Evolutionary conservation across 805 yeast species (phyloP).

Genomic region (Ogataea paraovalis): DNA sequence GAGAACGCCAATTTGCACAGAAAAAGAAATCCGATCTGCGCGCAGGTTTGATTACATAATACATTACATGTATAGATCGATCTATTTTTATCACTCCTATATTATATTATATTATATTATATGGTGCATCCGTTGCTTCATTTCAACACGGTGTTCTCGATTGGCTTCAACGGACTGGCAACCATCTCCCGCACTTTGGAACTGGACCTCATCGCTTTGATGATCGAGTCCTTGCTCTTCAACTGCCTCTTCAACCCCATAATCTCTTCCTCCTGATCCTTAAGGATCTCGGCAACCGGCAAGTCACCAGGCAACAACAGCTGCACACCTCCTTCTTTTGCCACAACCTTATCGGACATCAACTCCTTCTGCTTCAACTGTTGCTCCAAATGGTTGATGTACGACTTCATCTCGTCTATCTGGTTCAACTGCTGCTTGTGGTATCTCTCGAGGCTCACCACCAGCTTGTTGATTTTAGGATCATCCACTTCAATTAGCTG

Average conservation of each 20-base stretch:
- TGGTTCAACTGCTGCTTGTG: conserved; percentile 45
- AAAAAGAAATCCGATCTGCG: too few relatives aligned
- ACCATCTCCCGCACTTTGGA: conserved; percentile 48
- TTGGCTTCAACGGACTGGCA: conserved; percentile 14
- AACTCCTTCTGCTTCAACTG: conserved; percentile 35
- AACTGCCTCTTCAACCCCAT: conserved; percentile 56
- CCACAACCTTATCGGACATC: too few relatives aligned
- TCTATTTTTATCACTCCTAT: too few relatives aligned
- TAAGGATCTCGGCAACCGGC: conserved; percentile 33
- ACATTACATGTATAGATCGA: too few relatives aligned
- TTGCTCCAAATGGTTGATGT: conserved; percentile 55
- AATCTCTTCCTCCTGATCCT: conserved; percentile 67
- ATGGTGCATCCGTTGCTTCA: too few relatives aligned
- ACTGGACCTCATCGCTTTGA: conserved; percentile 66
- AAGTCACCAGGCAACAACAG: too few relatives aligned
- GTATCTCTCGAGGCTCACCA: conserved; percentile 46
- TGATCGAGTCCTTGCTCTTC: conserved; percentile 73
- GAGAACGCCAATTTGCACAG: too few relatives aligned
- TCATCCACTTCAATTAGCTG: conserved; percentile 41
- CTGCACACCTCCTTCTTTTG: too few relatives aligned
- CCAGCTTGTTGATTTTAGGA: conserved; percentile 35
- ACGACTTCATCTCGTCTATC: conserved; percentile 56
- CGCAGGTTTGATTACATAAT: too few relatives aligned
- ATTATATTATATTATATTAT: too few relatives aligned
- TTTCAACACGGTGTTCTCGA: conserved; percentile 17